A percentile compares a stretch with the other conserved stretches of the same genome.
These are phyloP conservation scores for Myxozyma sirexii DNA, from an alignment of 805 yeast genomes.

Conservation along the genomic window DNA sequence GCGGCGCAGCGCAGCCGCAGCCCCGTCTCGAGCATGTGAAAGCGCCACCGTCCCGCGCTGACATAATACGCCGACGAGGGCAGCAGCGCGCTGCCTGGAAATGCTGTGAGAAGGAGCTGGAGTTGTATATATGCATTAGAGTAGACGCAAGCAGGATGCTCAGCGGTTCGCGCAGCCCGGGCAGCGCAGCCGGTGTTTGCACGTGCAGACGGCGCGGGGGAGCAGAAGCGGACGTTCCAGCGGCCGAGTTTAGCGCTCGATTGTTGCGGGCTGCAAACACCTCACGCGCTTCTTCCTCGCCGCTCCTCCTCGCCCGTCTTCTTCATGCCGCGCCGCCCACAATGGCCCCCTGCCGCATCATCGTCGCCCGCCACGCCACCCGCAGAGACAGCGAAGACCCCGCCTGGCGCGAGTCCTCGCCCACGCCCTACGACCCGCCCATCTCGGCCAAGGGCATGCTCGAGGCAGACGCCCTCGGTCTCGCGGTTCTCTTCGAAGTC, in stretches of 20 bases:
- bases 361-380: slow-evolving; percentile 43
- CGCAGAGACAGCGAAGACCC: slow-evolving; percentile 42
- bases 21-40: slow-evolving; percentile 8
- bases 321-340: neutral
- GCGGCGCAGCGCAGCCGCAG: slow-evolving; percentile 1
- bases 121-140: neutral
- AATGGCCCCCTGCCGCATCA: slow-evolving; percentile 28
- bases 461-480: slow-evolving; percentile 40
- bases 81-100: neutral
- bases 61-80: neutral
- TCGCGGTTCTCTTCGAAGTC: slow-evolving; percentile 23
- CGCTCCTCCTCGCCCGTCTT: neutral
- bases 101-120: neutral
- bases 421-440: slow-evolving; percentile 47
- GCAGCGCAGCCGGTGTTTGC: too few relatives aligned
- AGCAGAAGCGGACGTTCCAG: neutral
- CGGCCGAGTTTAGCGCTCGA: too few relatives aligned
- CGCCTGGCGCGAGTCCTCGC: slow-evolving; percentile 41
- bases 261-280: too few relatives aligned
- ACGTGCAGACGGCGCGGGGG: too few relatives aligned
- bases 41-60: neutral
- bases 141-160: too few relatives aligned
- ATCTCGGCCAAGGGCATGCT: slow-evolving; percentile 39
- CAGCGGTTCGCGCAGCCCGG: too few relatives aligned
- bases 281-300: neutral